Evolutionary conservation across 1,284 basidiomycete genomes (phyloP).

Genomic region (Sporisorium reilianum): DNA sequence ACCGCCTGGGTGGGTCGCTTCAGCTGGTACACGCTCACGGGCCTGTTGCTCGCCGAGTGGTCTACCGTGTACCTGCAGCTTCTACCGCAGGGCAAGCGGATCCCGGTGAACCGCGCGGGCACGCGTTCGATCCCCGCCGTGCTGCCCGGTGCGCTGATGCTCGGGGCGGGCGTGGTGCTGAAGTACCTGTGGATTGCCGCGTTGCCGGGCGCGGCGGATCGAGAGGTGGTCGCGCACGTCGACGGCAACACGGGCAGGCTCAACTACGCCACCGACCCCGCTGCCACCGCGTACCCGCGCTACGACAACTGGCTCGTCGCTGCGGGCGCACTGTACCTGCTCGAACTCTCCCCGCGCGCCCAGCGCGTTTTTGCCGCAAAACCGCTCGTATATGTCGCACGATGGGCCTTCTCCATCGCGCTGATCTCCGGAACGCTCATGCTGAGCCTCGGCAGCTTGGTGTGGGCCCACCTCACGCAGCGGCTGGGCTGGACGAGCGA

Average conservation of each 20-base stretch:
- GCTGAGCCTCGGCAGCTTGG: conserved; percentile 46
- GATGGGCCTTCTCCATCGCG: conserved; percentile 52
- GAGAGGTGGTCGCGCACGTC: conserved; percentile 48
- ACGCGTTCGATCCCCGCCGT: conserved; percentile 14
- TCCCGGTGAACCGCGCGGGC: conserved; percentile 28
- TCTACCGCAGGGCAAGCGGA: conserved; percentile 4
- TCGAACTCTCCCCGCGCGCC: conserved; percentile 36
- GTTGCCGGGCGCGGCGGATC: conserved; percentile 22
- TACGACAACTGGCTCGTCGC: conserved; percentile 60
- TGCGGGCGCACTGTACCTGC: conserved; percentile 43
- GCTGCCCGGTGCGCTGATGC: conserved; percentile 31
- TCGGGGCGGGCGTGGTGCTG: conserved; percentile 36
- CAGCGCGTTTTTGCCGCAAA: conserved; percentile 20
- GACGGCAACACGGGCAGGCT: conserved; percentile 49
- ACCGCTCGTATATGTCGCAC: conserved; percentile 32
- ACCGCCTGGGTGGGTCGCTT: conserved; percentile 59
- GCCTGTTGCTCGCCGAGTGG: conserved; percentile 54
- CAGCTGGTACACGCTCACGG: conserved; percentile 61
- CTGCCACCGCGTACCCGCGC: conserved; percentile 39
- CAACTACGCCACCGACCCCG: conserved; percentile 31
- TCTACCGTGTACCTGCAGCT: conserved; percentile 45
- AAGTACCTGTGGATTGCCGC: conserved; percentile 59
- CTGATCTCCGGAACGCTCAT: conserved; percentile 55
- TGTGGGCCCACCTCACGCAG: conserved; percentile 28
- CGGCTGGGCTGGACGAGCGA: conserved; percentile 21